phyloP scores from a whole-genome alignment of 805 yeast species.

The Phaffomyces thermotolerans region DNA sequence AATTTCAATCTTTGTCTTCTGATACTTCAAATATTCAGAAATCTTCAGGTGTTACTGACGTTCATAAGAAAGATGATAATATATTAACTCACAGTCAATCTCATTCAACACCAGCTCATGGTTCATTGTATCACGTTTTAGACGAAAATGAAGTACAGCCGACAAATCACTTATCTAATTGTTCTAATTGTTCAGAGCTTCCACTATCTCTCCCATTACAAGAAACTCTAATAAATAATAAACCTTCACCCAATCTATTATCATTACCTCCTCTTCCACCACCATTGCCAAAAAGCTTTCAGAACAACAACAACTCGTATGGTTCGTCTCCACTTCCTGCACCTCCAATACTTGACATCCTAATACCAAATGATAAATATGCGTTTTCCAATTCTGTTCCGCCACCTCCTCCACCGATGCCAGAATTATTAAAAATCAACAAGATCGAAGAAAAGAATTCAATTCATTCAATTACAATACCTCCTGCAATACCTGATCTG shows the following conservation, averaged over 20 bases:
- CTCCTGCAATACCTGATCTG: background rate
- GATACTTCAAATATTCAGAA: no score
- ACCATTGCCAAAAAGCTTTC: background rate
- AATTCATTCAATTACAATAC: background rate
- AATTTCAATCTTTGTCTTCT: no score
- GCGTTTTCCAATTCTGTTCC: background rate
- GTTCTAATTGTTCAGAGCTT: no score
- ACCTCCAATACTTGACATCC: slow-evolving; percentile 7
- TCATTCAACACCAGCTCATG: no score
- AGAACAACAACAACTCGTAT: no score
- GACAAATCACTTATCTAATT: no score
- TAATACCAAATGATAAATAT: background rate
- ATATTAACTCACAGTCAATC: no score
- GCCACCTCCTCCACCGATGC: slow-evolving; percentile 1
- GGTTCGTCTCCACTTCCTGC: slow-evolving; percentile 12
- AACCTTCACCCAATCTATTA: background rate
- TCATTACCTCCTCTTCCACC: background rate
- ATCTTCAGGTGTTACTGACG: no score
- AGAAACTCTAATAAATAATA: background rate
- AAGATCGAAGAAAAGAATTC: no score
- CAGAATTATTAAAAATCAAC: background rate
- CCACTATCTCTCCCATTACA: background rate
- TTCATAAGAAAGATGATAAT: no score
- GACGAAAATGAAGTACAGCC: no score
- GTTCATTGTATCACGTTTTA: no score